phyloP scores from a whole-genome alignment of 2,329 filamentous ascomycete species.

The Epichloe gansuensis region DNA sequence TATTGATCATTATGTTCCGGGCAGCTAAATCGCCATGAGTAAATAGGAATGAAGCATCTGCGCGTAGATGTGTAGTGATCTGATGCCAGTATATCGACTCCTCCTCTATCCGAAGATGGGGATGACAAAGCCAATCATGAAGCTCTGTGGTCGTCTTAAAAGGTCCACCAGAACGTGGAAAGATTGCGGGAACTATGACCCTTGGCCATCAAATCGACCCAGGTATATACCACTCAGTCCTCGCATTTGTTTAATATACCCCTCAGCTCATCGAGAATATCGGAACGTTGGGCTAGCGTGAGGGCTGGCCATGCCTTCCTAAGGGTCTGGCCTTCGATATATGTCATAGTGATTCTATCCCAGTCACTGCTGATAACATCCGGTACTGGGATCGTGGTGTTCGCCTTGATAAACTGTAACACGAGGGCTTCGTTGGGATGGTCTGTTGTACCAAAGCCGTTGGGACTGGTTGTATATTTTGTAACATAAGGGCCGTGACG shows the following conservation, averaged over 20 bases:
- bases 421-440: not conserved
- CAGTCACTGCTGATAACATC: conserved; percentile 15
- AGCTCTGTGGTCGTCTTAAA: conserved; percentile 10
- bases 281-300: too few species aligned
- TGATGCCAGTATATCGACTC: conserved; percentile 13
- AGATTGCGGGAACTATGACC: conserved; percentile 12
- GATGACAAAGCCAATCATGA: conserved; percentile 14
- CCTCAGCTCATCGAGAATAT: not conserved
- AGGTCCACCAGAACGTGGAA: conserved; percentile 12
- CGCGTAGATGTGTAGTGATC: conserved; percentile 12
- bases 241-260: not conserved
- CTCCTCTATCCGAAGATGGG: conserved; percentile 5
- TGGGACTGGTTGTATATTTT: conserved; percentile 10
- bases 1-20: conserved; percentile 8
- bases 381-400: conserved; percentile 16
- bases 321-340: conserved; percentile 15
- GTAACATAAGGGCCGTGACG: conserved; percentile 11
- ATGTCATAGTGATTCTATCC: conserved; percentile 17
- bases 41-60: conserved; percentile 9
- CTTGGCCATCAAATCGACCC: conserved; percentile 14
- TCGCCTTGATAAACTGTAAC: conserved; percentile 10
- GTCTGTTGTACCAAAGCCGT: conserved; percentile 9
- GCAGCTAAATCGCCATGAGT: conserved; percentile 8
- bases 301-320: conserved; percentile 1
- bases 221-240: conserved; percentile 9